These are phyloP conservation scores for Extremus antarcticus DNA, from an alignment of 495 filamentous ascomycete species.

Conservation along the genomic window DNA sequence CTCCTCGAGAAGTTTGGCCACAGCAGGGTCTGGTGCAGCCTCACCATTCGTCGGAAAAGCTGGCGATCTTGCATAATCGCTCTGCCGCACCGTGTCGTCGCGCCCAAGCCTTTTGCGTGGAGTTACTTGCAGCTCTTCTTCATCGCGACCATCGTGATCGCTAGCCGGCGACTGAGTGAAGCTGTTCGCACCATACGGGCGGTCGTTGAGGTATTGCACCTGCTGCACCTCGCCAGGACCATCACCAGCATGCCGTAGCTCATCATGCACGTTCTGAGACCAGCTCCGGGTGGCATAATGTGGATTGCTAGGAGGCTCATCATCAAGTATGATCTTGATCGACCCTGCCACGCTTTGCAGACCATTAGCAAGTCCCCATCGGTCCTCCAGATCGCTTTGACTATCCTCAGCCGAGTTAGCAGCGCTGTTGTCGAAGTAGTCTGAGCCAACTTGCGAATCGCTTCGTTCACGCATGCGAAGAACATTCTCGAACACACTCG, in stretches of 20 bases:
- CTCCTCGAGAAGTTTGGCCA: conserved; percentile 7
- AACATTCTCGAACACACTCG: conserved; percentile 14
- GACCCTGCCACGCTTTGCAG: conserved; percentile 8
- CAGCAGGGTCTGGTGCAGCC: not conserved
- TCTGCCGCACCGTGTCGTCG: not conserved
- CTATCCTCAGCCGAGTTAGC: conserved; percentile 4
- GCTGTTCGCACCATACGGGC: not conserved
- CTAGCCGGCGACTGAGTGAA: not conserved
- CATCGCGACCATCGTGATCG: not conserved
- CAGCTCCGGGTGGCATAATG: not conserved
- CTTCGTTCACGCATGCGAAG: conserved; percentile 15
- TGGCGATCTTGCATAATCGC: not conserved
- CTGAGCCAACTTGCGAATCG: conserved; percentile 1
- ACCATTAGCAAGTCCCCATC: conserved; percentile 14
- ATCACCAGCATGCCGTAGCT: not conserved
- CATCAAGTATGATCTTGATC: conserved; percentile 20
- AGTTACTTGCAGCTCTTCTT: not conserved
- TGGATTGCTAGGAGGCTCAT: not conserved
- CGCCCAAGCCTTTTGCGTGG: not conserved
- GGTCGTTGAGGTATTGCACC: not conserved
- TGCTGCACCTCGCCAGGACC: not conserved
- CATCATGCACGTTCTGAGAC: not conserved
- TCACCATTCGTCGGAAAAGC: not conserved
- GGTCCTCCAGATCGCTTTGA: conserved; percentile 14
- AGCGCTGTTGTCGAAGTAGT: conserved; percentile 15